Conservation (phyloP, 768 basidiomycete genomes). For the Psilocybe azurescens region DNA sequence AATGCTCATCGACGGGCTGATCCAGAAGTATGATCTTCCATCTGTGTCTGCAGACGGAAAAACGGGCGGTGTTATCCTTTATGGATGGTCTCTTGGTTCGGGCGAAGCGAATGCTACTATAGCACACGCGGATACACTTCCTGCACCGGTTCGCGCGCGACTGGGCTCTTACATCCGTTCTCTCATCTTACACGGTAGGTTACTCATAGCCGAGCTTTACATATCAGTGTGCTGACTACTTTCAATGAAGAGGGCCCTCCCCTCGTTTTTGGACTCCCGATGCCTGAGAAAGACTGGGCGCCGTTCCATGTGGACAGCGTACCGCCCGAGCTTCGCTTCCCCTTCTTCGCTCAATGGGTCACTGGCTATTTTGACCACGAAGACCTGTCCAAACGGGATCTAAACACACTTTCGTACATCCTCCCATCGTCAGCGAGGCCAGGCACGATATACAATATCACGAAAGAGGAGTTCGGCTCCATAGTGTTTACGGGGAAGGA, state of each 20-base stretch:
- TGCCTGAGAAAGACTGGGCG: background rate
- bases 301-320: background rate
- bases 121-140: background rate
- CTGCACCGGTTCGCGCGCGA: background rate
- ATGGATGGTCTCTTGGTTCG: constrained; percentile 5
- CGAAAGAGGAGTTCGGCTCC: background rate
- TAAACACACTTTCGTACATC: background rate
- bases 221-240: background rate
- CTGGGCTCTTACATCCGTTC: background rate
- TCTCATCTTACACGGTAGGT: background rate
- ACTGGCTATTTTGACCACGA: constrained; percentile 2
- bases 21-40: background rate
- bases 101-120: background rate
- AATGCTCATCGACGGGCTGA: background rate
- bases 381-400: background rate
- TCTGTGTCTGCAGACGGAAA: background rate
- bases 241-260: too few species aligned
- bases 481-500: background rate
- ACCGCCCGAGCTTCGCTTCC: background rate
- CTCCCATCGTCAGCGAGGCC: background rate
- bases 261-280: background rate
- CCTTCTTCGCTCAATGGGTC: constrained; percentile 4
- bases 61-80: background rate
- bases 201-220: background rate
- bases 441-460: background rate